Evolutionary conservation across 192 early-diverging fungal genomes (phyloP).

Genomic region (Backusella sp.): DNA sequence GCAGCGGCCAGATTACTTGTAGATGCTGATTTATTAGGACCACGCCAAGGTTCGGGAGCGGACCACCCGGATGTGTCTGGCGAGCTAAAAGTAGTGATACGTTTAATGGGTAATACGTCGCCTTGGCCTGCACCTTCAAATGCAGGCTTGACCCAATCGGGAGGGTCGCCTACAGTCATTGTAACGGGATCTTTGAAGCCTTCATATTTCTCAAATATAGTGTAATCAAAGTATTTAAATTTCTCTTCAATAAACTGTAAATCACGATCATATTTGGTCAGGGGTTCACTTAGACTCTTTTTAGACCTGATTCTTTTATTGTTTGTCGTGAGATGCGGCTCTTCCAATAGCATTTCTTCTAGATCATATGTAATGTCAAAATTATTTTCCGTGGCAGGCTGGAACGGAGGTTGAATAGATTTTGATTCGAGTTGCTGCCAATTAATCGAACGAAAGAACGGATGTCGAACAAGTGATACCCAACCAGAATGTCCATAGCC

Average conservation of each 20-base stretch:
- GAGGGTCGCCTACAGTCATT: constrained; percentile 63
- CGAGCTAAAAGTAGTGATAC: constrained; percentile 13
- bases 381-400: constrained; percentile 67
- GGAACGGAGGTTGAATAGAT: constrained; percentile 44
- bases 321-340: neutral
- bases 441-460: constrained; percentile 53
- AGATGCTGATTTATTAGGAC: constrained; percentile 19
- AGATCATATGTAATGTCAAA: constrained; percentile 96
- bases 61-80: neutral
- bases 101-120: constrained; percentile 32
- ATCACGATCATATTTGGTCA: constrained; percentile 45
- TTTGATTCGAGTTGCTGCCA: constrained; percentile 50
- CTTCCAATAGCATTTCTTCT: constrained; percentile 59
- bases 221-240: constrained; percentile 84
- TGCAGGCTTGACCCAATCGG: constrained; percentile 62
- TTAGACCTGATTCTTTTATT: neutral
- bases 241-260: constrained; percentile 70
- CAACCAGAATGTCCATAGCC: constrained; percentile 46
- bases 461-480: constrained; percentile 44
- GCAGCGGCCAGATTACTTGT: neutral
- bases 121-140: constrained; percentile 35
- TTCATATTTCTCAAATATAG: constrained; percentile 75
- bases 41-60: constrained; percentile 10
- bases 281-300: neutral
- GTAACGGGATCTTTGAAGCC: constrained; percentile 59